Conservation (phyloP, 164 flowering plant species). For the Piper longum region DNA sequence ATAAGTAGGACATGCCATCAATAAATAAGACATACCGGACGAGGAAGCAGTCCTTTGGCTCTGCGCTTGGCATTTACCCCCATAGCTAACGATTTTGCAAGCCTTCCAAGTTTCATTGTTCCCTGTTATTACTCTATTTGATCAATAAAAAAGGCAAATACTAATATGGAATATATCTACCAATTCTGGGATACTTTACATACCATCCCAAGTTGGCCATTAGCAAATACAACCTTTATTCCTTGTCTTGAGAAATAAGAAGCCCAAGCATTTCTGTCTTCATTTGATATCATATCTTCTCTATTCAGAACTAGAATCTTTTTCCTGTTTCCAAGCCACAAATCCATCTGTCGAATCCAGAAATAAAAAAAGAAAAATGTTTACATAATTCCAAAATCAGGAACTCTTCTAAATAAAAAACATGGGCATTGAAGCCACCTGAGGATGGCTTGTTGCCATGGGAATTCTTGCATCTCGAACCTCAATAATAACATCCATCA, state of each 20-base stretch:
- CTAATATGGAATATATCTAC: constrained; percentile 2
- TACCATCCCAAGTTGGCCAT: constrained; percentile 97
- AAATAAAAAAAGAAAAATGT: not conserved
- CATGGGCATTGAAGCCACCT: constrained; percentile 23
- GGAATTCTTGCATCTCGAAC: constrained; percentile 98
- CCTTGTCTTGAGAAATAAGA: constrained; percentile 69
- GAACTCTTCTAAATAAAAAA: not conserved
- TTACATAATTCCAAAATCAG: not conserved
- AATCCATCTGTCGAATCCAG: constrained; percentile 48
- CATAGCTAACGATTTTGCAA: constrained; percentile 67
- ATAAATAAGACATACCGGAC: constrained; percentile 40
- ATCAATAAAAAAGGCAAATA: not conserved
- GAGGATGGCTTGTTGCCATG: constrained; percentile 78
- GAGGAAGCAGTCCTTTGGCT: constrained; percentile 85
- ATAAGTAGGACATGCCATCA: not conserved
- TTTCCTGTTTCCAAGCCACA: constrained; percentile 83
- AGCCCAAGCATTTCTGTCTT: constrained; percentile 92
- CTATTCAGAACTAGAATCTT: constrained; percentile 80
- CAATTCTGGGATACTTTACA: constrained; percentile 1
- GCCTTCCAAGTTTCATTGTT: constrained; percentile 58
- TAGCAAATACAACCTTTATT: constrained; percentile 62
- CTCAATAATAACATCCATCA: constrained; percentile 97
- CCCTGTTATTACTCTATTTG: constrained; percentile 40
- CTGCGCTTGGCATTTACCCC: constrained; percentile 79
- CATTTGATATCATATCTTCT: constrained; percentile 96